Evolutionary conservation across 352 stramenopile genomes (phyloP).

Genomic region (Globisporangium abappressorium): DNA sequence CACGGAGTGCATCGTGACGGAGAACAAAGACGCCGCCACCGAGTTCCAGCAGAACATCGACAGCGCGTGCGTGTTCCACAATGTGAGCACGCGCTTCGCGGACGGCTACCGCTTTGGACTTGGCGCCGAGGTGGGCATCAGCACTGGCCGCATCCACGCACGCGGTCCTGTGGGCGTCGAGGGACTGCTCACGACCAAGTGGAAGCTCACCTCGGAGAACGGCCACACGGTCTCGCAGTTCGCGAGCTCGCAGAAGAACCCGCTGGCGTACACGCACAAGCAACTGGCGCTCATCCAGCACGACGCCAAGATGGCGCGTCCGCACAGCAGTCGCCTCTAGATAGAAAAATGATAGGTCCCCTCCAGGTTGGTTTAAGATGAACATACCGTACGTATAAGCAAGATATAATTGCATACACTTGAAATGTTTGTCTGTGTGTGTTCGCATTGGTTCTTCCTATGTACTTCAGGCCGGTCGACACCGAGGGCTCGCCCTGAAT

Average conservation of each 20-base stretch:
- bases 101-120: constrained; percentile 98
- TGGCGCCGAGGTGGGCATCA: constrained; percentile 97
- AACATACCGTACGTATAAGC: no score
- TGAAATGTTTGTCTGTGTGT: no score
- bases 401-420: no score
- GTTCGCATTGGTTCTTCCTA: no score
- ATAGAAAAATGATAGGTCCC: not conserved
- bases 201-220: constrained; percentile 89
- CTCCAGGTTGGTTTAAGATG: not conserved
- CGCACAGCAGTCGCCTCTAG: constrained; percentile 67
- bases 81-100: constrained; percentile 94
- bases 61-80: constrained; percentile 98
- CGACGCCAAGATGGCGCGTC: constrained; percentile 52
- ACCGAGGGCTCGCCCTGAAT: no score
- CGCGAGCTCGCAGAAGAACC: constrained; percentile 28
- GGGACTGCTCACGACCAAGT: constrained; percentile 97
- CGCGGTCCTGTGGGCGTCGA: constrained; percentile 96
- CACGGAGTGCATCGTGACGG: constrained; percentile 97
- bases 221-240: constrained; percentile 85
- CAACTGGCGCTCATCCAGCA: constrained; percentile 70
- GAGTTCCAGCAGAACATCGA: constrained; percentile 87
- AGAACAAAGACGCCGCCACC: constrained; percentile 75
- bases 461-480: no score
- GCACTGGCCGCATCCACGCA: constrained; percentile 96
- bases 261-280: constrained; percentile 78